Conservation (phyloP, 208 protist genomes). For the Leishmania guyanensis region DNA sequence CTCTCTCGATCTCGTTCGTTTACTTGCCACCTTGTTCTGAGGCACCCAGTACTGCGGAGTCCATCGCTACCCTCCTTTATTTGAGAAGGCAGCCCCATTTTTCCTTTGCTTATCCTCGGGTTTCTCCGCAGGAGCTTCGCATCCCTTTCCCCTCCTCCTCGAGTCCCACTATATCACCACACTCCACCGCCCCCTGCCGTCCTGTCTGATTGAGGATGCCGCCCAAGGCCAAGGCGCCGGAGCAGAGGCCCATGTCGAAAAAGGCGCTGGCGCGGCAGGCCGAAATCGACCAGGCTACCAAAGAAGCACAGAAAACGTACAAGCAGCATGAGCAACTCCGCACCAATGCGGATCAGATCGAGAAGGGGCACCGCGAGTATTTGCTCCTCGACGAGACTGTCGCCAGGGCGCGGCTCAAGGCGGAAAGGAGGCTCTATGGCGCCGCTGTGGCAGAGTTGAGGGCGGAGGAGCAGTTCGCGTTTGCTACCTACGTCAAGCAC, state of each 20-base stretch:
- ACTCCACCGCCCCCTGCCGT: neutral
- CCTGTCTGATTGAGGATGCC: conserved; percentile 26
- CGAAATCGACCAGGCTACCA: conserved; percentile 57
- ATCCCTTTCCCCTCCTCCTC: neutral
- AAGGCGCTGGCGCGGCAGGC: conserved; percentile 56
- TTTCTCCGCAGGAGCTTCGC: neutral
- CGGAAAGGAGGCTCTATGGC: conserved; percentile 49
- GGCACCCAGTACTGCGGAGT: neutral
- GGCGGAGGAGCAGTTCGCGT: conserved; percentile 64
- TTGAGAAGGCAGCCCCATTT: no score
- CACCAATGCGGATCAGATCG: conserved; percentile 43
- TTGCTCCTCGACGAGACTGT: conserved; percentile 48
- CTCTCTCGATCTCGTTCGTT: neutral
- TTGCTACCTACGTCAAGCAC: conserved; percentile 84
- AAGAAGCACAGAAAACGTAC: conserved; percentile 70
- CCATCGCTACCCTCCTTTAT: neutral
- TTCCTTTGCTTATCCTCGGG: neutral
- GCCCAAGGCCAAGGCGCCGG: conserved; percentile 39
- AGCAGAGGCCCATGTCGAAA: conserved; percentile 57
- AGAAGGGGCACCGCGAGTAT: conserved; percentile 59
- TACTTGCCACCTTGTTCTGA: neutral
- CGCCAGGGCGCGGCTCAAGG: conserved; percentile 64
- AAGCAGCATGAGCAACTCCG: conserved; percentile 85
- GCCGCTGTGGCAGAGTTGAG: conserved; percentile 40
- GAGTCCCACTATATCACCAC: neutral